Percentiles rank a stretch among this genome's conserved stretches.
Evolutionary conservation across 768 basidiomycete species (phyloP).

Genomic region (Mycena leptocephala): DNA sequence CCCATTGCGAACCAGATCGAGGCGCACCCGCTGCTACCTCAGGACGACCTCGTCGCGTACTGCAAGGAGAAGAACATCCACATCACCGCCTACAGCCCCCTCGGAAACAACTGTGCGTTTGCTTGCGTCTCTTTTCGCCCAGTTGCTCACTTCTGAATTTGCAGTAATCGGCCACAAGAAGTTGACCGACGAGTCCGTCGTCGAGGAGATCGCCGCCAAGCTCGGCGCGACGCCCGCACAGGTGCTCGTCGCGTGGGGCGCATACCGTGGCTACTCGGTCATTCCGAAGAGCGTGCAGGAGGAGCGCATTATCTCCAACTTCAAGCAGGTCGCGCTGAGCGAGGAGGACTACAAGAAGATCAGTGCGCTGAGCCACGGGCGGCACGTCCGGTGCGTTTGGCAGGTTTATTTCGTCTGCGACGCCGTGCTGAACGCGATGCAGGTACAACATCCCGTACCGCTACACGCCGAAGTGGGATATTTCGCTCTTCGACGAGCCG

Average conservation of each 20-base stretch:
- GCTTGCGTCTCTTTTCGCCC: neutral
- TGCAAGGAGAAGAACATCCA: slow-evolving; percentile 81
- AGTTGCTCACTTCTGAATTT: slow-evolving; percentile 1
- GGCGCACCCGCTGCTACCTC: slow-evolving; percentile 85
- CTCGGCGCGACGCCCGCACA: slow-evolving; percentile 82
- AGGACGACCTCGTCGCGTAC: slow-evolving; percentile 81
- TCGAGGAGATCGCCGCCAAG: slow-evolving; percentile 75
- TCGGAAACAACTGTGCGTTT: slow-evolving; percentile 84
- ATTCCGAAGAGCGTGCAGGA: slow-evolving; percentile 89
- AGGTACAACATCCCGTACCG: slow-evolving; percentile 79
- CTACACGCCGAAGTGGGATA: slow-evolving; percentile 77
- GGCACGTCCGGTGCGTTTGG: slow-evolving; percentile 56
- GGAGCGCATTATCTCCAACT: slow-evolving; percentile 83
- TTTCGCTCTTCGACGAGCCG: slow-evolving; percentile 80
- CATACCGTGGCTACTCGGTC: slow-evolving; percentile 81
- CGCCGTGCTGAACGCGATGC: neutral
- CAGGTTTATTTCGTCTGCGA: neutral
- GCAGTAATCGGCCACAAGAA: slow-evolving; percentile 75
- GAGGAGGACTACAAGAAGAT: slow-evolving; percentile 79
- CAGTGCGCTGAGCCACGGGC: slow-evolving; percentile 63
- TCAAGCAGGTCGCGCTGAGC: slow-evolving; percentile 79
- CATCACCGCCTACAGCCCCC: slow-evolving; percentile 77
- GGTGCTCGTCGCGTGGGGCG: slow-evolving; percentile 89
- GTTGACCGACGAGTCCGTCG: slow-evolving; percentile 77
- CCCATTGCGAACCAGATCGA: slow-evolving; percentile 90